Percentiles rank a stretch among this genome's conserved stretches.
phyloP scores from a whole-genome alignment of 768 basidiomycete genomes.

The Lactarius quietus region DNA sequence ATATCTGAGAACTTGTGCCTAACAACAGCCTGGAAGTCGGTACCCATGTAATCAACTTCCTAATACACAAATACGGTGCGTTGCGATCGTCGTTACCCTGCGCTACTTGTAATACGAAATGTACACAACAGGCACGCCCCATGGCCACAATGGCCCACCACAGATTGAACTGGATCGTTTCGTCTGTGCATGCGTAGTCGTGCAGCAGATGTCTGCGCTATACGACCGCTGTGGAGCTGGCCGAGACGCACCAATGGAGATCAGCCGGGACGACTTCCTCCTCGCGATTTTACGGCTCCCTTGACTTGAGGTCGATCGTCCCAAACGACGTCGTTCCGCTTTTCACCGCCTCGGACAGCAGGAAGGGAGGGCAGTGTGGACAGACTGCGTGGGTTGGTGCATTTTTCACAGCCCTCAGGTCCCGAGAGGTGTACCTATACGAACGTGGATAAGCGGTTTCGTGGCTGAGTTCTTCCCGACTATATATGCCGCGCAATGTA shows the following conservation, averaged over 20 bases:
- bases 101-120: too few relatives aligned
- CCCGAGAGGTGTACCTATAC: background rate
- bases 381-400: background rate
- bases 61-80: constrained; percentile 9
- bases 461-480: background rate
- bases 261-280: constrained; percentile 9
- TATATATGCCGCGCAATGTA: background rate
- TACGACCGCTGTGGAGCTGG: constrained; percentile 2
- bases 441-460: background rate
- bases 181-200: constrained; percentile 9
- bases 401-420: background rate
- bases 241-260: background rate
- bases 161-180: constrained; percentile 12
- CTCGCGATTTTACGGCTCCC: constrained; percentile 2
- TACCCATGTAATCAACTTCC: background rate
- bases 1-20: background rate
- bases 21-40: background rate
- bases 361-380: background rate
- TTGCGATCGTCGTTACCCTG: background rate
- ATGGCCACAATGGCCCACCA: background rate
- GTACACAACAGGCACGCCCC: background rate
- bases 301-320: background rate
- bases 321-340: background rate
- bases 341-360: background rate
- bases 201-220: constrained; percentile 6